Evolutionary conservation across 352 stramenopile species (phyloP), one percentile per base, ranked within the genome.

Genomic region (Pseudoperonospora humuli): DNA sequence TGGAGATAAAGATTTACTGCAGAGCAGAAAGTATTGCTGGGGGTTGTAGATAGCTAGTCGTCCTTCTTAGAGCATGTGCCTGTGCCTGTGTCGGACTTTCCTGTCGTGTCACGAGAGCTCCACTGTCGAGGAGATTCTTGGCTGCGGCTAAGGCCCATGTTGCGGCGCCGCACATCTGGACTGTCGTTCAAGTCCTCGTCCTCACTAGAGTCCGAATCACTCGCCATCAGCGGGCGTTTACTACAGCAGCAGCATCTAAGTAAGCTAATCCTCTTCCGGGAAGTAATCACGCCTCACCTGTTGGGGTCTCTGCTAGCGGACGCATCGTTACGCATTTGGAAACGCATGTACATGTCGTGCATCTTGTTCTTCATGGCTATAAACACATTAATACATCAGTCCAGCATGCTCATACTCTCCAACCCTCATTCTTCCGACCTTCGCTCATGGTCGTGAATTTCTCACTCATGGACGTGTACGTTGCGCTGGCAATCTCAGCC

Each of bases 301-400:
- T 85, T 81, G 0, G 71, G 70, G 34, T 91, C 76, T 47, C 60
- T 62, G 48, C 64, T 59, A 0, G 58, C 45, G 7, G 59, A 57
- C 8, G 72, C 50, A 11, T 86, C 71, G 13, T 64, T 69, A 15
- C 75, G 66, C 36, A 76, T 83, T 60, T 89, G 78, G 59, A 89
- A 90, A 35, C 70, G 77, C 61, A 82, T 61, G 54, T 90, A 93
- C 72, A 87, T 83, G 14, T 88, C 69, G 34, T 84, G 64, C 50
- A 84, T 84, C 50, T 85, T 86, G 54, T 57, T 70, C 50, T 86
- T 86, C 67, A 86, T 85, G 6, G 50, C 80, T 93, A 39, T 5
- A 37, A 17, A 34, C 20, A 49, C 8, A 55, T 18, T 14, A 44
- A 50, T 10, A 45, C 11, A 26, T 33, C 15, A 50, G 32, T 39